phyloP scores from a whole-genome alignment of 371 early-diverging fungal genomes.

The Basidiobolus meristosporus region DNA sequence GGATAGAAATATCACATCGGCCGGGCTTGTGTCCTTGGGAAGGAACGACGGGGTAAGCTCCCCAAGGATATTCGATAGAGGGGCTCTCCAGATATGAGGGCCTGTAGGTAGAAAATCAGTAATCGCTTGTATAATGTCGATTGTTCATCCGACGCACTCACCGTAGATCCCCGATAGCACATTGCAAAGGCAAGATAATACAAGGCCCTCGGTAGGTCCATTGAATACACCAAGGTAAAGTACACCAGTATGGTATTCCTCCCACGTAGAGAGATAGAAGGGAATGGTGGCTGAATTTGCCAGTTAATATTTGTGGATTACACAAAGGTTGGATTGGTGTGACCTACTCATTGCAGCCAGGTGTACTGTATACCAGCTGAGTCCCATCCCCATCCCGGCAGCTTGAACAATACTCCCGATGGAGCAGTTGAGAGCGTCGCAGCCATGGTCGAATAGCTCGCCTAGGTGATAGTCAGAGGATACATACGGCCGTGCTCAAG shows the following conservation, averaged over 20 bases:
- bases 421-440: too few relatives aligned
- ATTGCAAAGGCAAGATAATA: conserved; percentile 36
- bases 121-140: conserved; percentile 7
- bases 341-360: conserved; percentile 76
- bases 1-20: too few relatives aligned
- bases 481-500: too few relatives aligned
- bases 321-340: conserved; percentile 39
- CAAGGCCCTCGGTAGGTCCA: conserved; percentile 91
- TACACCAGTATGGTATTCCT: conserved; percentile 89
- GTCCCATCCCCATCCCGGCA: conserved; percentile 61
- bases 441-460: conserved; percentile 80
- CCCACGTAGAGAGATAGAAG: conserved; percentile 90
- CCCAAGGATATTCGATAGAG: conserved; percentile 2
- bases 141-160: conserved; percentile 11
- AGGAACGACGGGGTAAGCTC: background rate
- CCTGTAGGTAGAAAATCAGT: background rate
- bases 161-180: conserved; percentile 44
- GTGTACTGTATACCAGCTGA: conserved; percentile 37
- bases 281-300: conserved; percentile 38
- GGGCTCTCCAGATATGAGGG: conserved; percentile 1
- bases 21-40: conserved; percentile 27
- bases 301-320: too few relatives aligned
- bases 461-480: too few relatives aligned
- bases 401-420: conserved; percentile 65
- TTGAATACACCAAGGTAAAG: conserved; percentile 81